Base-by-base conservation (phyloP, 2,329 filamentous ascomycete species). In the Colletotrichum brevisporum region DNA sequence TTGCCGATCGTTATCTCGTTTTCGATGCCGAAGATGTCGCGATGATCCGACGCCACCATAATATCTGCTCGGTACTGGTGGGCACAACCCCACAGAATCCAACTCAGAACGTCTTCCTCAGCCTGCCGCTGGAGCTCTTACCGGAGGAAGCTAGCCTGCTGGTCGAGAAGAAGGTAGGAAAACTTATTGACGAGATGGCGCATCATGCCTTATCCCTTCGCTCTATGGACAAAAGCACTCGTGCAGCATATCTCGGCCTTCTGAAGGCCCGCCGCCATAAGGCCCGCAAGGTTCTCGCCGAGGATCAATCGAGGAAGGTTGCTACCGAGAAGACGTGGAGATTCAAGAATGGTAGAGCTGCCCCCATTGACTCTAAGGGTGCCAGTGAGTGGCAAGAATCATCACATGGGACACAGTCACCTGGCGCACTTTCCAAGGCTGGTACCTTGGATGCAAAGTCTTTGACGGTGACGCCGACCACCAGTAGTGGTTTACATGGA, bases 31-130 rank as follows among this genome's bases (percentile, higher is more conserved):
- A 94, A 77, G 90, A 91, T 72, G 92, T 94, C 69, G 90, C 92
- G 75, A 88, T 91, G 78, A 85, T 97, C 71, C 92, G 96, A 73
- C 90, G 93, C 71, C 85, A 90, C 75, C 89, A 97, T 83, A 91
- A 94, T 78, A 94, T 97, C 75, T 95, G 92, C 76, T 94, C 94
- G 71, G 92, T 96, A 39, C 86, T 97, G 63, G 91, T 93, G 69
- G 96, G 96, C 66, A 95, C 93, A 8, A 90, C 97, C 36, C 95
- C 96, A 2, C 95, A 98, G 81, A 91, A 94, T 66, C 94, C 95
- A 6, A 95, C 97, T 74, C 96, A 99, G 81, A 98, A 97, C 82
- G 88, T 97, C 67, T 98, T 98, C 78, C 88, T 95, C 67, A 94
- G 95, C 53, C 83, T 98, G 57, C 96, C 96, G 3, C 83, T 98